phyloP scores from a whole-genome alignment of 148 eudicot genomes.

The Vaccinium myrtillus region DNA sequence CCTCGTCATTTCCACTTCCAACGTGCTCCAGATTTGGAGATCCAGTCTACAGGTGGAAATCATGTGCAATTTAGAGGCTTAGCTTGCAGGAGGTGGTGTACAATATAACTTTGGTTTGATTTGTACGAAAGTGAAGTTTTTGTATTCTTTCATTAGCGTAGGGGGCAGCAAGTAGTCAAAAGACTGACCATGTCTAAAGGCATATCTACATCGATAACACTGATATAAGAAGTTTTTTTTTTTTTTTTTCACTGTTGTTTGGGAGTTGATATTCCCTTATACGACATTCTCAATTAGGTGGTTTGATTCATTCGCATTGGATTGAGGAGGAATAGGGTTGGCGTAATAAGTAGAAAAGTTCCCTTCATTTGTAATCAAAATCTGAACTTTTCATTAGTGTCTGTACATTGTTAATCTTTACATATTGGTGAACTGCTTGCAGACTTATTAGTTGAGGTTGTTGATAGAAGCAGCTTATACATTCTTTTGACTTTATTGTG shows the following conservation, averaged over 20 bases:
- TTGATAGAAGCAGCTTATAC: background rate
- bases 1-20: conserved; percentile 12
- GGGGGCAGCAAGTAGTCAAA: conserved; percentile 15
- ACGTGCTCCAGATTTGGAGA: background rate
- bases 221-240: background rate
- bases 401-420: background rate
- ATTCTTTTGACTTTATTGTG: background rate
- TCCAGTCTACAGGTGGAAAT: background rate
- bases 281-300: conserved; percentile 5
- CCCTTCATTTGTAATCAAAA: conserved; percentile 14
- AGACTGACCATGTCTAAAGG: conserved; percentile 12
- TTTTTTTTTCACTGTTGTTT: background rate
- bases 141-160: conserved; percentile 23
- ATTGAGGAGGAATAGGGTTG: conserved; percentile 11
- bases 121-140: conserved; percentile 15
- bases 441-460: background rate
- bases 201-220: background rate
- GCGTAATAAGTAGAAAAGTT: conserved; percentile 14
- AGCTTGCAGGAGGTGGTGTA: conserved; percentile 24
- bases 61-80: conserved; percentile 18
- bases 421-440: background rate
- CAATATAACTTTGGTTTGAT: conserved; percentile 20
- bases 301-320: conserved; percentile 14
- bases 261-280: conserved; percentile 17
- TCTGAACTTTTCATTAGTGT: background rate